These are phyloP conservation scores for Trametes sp. DNA, from an alignment of 1,284 basidiomycete genomes.

Conservation along the genomic window DNA sequence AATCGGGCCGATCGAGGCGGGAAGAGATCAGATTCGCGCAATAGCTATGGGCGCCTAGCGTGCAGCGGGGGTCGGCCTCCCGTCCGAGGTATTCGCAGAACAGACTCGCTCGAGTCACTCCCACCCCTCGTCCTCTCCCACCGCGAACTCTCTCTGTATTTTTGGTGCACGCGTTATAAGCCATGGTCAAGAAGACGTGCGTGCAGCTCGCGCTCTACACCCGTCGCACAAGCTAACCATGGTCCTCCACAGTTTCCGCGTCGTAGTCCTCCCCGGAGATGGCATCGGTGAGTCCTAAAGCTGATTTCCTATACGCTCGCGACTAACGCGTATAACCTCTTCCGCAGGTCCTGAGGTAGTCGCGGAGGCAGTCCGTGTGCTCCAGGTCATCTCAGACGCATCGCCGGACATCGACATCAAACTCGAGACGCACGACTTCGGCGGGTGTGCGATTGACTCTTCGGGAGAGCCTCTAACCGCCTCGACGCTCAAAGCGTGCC, in stretches of 20 bases:
- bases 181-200: conserved; percentile 54
- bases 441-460: conserved; percentile 93
- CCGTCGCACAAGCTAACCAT: conserved; percentile 8
- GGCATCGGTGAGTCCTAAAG: conserved; percentile 80
- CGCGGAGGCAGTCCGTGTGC: conserved; percentile 87
- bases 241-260: conserved; percentile 67
- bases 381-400: conserved; percentile 75
- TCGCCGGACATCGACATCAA: conserved; percentile 74
- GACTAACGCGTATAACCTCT: background rate
- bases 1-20: conserved; percentile 19
- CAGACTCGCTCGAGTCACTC: conserved; percentile 13
- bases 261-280: conserved; percentile 93
- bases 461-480: conserved; percentile 86
- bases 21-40: conserved; percentile 9
- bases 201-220: conserved; percentile 14
- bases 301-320: background rate
- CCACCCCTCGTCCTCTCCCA: conserved; percentile 3
- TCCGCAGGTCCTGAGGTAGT: conserved; percentile 90
- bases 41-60: conserved; percentile 12
- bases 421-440: conserved; percentile 85
- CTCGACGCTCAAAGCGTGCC: conserved; percentile 86
- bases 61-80: conserved; percentile 21
- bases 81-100: conserved; percentile 15
- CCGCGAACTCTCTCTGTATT: conserved; percentile 18
- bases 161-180: conserved; percentile 11